Evolutionary conservation across 2,329 filamentous ascomycete species (phyloP).

Genomic region (Alternaria sp.): DNA sequence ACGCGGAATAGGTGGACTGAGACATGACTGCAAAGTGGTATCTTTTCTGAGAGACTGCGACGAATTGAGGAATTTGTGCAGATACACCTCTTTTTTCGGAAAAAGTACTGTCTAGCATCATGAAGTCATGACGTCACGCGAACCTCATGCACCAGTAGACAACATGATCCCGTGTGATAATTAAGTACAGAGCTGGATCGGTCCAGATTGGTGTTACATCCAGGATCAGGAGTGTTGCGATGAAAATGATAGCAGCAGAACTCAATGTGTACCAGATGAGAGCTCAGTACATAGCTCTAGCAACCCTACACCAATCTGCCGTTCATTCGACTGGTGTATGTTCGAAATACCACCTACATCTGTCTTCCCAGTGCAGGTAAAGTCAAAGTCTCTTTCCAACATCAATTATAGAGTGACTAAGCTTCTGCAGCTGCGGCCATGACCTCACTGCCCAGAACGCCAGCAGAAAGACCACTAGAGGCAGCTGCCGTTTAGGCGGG

Average conservation of each 20-base stretch:
- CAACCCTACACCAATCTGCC: no score
- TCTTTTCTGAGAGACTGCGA: background rate
- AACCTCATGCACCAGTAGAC: background rate
- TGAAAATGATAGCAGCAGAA: background rate
- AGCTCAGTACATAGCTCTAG: background rate
- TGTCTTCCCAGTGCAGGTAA: background rate
- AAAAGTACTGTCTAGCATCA: background rate
- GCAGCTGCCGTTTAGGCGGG: slow-evolving; percentile 22
- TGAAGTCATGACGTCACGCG: slow-evolving; percentile 17
- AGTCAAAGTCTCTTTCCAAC: background rate
- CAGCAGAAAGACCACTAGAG: slow-evolving; percentile 7
- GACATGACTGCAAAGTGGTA: slow-evolving; percentile 15
- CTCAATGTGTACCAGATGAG: background rate
- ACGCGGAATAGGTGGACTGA: slow-evolving; percentile 28
- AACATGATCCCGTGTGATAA: background rate
- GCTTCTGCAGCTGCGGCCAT: slow-evolving; percentile 20
- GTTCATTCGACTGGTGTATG: background rate
- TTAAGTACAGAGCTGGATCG: background rate
- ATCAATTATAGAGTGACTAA: slow-evolving; percentile 19
- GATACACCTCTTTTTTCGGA: background rate
- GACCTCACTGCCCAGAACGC: slow-evolving; percentile 15
- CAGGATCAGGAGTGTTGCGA: background rate
- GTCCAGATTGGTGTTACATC: background rate
- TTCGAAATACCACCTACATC: background rate
- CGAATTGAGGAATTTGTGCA: background rate